Conservation (phyloP, 1,284 basidiomycete genomes). For the Leccinum cinnamomeum region DNA sequence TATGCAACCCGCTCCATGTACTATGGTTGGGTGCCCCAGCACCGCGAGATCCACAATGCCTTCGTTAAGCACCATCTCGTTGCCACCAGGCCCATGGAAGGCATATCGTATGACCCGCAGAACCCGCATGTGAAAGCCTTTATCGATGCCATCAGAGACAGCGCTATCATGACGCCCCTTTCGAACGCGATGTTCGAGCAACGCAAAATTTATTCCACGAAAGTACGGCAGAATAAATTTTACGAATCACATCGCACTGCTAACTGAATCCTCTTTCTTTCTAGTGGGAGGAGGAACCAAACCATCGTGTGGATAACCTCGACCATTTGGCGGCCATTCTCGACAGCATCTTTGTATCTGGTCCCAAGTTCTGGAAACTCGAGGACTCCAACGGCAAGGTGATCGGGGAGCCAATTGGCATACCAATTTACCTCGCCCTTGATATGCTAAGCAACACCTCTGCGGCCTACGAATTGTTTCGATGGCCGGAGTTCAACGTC, state of each 20-base stretch:
- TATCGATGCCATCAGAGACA: too few relatives aligned
- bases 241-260: too few relatives aligned
- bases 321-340: slow-evolving; percentile 10
- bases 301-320: slow-evolving; percentile 1
- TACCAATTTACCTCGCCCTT: slow-evolving; percentile 23
- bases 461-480: slow-evolving; percentile 25
- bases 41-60: too few relatives aligned
- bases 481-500: background rate
- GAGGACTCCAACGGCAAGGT: slow-evolving; percentile 2
- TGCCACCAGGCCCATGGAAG: too few relatives aligned
- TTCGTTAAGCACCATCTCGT: too few relatives aligned
- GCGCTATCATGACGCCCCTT: background rate
- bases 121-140: too few relatives aligned
- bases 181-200: slow-evolving; percentile 14
- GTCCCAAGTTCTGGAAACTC: slow-evolving; percentile 11
- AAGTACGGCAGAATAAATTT: slow-evolving; percentile 5
- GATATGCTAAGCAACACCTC: slow-evolving; percentile 30
- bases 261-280: background rate
- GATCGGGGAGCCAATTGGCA: slow-evolving; percentile 21
- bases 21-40: too few relatives aligned
- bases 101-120: too few relatives aligned
- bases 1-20: too few relatives aligned
- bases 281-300: slow-evolving; percentile 2
- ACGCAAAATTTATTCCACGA: slow-evolving; percentile 3
- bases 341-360: slow-evolving; percentile 8